Conservation (phyloP, 257 asterid species). For the Perilla frutescens region DNA sequence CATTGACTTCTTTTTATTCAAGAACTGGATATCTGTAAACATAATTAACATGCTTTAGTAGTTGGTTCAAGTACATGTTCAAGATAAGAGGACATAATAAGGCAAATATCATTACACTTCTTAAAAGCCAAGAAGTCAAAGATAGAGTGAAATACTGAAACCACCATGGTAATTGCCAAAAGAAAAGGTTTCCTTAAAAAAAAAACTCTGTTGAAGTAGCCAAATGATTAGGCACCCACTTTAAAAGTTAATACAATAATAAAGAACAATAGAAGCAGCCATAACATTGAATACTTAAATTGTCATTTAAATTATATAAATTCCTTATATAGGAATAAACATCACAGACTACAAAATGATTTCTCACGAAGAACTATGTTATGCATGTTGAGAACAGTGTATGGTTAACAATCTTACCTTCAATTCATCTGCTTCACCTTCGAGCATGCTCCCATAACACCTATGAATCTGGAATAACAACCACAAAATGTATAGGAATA, state of each 20-base stretch:
- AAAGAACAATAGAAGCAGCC: slow-evolving; percentile 1
- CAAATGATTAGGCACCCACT: slow-evolving; percentile 39
- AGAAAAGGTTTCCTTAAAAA: slow-evolving; percentile 95
- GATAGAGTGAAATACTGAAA: slow-evolving; percentile 83
- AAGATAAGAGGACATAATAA: slow-evolving; percentile 3
- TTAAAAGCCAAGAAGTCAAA: slow-evolving; percentile 97
- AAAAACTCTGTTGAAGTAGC: slow-evolving; percentile 75
- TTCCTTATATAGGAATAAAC: slow-evolving; percentile 7
- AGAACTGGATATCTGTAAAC: slow-evolving; percentile 88
- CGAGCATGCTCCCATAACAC: no score
- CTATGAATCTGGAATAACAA: no score
- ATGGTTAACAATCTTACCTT: no score
- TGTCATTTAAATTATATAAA: background rate
- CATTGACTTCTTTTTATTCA: slow-evolving; percentile 99
- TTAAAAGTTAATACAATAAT: slow-evolving; percentile 16
- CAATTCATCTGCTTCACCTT: no score
- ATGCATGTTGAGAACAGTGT: slow-evolving; percentile 8
- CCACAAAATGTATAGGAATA: no score
- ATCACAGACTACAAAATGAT: slow-evolving; percentile 12
- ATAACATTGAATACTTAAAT: slow-evolving; percentile 9
- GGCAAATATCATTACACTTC: slow-evolving; percentile 62
- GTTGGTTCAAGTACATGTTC: slow-evolving; percentile 29
- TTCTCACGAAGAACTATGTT: slow-evolving; percentile 8
- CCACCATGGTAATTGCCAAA: slow-evolving; percentile 86
- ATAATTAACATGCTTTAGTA: slow-evolving; percentile 15